phyloP scores from a whole-genome alignment of 352 stramenopile species.

The Phytophthora fragariaefolia region DNA sequence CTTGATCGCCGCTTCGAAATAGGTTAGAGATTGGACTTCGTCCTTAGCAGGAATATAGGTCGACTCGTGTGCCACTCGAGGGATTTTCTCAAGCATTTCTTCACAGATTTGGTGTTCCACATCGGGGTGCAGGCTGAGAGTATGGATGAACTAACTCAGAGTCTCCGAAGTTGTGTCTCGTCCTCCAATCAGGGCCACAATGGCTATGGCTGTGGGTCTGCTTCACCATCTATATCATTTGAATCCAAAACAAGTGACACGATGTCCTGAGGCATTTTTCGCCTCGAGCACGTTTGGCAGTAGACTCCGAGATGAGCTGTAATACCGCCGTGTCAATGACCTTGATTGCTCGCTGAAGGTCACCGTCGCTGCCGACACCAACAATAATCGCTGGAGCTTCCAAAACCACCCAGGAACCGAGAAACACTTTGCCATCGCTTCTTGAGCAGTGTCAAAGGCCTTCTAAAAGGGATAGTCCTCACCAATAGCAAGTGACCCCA shows the following conservation, averaged over 20 bases:
- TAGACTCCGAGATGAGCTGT: conserved; percentile 27
- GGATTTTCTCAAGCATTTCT: conserved; percentile 43
- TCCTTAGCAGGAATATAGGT: conserved; percentile 32
- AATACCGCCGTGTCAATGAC: conserved; percentile 17
- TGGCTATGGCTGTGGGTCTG: conserved; percentile 42
- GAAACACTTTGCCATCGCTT: conserved; percentile 30
- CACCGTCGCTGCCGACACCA: conserved; percentile 8
- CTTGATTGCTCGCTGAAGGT: conserved; percentile 11
- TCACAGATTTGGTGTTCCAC: conserved; percentile 35
- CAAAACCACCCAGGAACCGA: conserved; percentile 46
- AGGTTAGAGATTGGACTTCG: conserved; percentile 44
- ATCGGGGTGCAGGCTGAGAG: conserved; percentile 47
- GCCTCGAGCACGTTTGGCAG: background rate
- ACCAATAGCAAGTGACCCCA: conserved; percentile 13
- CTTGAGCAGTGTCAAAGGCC: conserved; percentile 18
- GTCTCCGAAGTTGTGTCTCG: conserved; percentile 63
- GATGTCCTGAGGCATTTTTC: conserved; percentile 21
- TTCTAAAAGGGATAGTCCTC: conserved; percentile 29
- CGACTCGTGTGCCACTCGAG: conserved; percentile 19
- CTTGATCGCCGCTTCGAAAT: conserved; percentile 49
- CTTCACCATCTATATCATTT: conserved; percentile 5
- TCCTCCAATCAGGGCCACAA: conserved; percentile 60
- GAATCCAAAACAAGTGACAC: conserved; percentile 23
- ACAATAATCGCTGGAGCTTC: conserved; percentile 31
- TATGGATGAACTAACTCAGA: conserved; percentile 60